Percentiles rank a stretch among this genome's conserved stretches.
Evolutionary conservation across 495 filamentous ascomycete genomes (phyloP).

Genomic region (Sporormia fimetaria): DNA sequence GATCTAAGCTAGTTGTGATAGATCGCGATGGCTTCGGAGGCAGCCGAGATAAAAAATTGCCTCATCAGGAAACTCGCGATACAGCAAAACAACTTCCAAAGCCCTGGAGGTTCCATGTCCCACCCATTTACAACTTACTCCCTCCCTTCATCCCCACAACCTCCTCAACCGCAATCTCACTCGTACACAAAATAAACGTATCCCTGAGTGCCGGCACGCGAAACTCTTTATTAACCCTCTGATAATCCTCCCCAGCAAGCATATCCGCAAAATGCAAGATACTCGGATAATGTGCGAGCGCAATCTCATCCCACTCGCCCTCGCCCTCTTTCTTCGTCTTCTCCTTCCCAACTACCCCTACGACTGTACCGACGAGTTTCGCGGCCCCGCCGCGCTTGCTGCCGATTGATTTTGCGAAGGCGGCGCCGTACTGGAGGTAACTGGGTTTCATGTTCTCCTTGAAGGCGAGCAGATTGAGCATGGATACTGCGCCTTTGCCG

Average conservation of each 20-base stretch:
- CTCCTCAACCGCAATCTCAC: conserved; percentile 41
- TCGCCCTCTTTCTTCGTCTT: conserved; percentile 30
- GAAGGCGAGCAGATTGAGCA: conserved; percentile 61
- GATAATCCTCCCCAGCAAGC: conserved; percentile 52
- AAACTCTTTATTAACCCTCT: conserved; percentile 47
- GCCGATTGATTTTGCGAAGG: conserved; percentile 44
- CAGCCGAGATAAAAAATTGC: too few relatives aligned
- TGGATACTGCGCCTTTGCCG: conserved; percentile 43
- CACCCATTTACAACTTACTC: too few relatives aligned
- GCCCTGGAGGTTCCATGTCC: too few relatives aligned
- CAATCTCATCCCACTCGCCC: conserved; percentile 45
- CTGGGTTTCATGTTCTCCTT: conserved; percentile 39
- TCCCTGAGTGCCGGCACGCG: conserved; percentile 47
- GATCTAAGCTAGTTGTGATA: too few relatives aligned
- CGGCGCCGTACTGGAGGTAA: conserved; percentile 49
- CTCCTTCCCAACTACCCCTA: conserved; percentile 24
- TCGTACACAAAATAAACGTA: conserved; percentile 53
- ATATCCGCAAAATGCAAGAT: conserved; percentile 54
- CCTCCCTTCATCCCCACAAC: conserved; percentile 1
- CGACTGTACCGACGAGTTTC: conserved; percentile 52
- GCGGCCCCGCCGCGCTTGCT: conserved; percentile 44
- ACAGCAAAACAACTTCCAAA: too few relatives aligned
- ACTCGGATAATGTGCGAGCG: conserved; percentile 56
- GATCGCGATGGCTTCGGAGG: too few relatives aligned
- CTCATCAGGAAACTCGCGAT: too few relatives aligned